Conservation (phyloP, 805 yeast genomes). For the Spathaspora boniae region DNA sequence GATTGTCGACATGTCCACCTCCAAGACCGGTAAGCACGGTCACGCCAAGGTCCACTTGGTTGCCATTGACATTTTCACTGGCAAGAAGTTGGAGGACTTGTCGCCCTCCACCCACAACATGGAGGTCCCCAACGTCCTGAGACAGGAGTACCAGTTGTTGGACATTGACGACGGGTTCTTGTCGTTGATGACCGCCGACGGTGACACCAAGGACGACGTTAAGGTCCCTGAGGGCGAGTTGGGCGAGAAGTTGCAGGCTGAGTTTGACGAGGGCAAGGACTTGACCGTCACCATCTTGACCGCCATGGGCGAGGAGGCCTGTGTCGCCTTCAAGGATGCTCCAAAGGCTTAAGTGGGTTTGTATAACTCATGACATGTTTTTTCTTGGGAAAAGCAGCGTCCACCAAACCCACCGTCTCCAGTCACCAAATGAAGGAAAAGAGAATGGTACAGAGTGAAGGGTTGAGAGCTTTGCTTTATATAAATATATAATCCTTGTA, state of each 20-base stretch:
- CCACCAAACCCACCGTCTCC: too few species aligned
- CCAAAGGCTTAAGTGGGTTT: constrained; percentile 63
- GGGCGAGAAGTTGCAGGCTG: constrained; percentile 88
- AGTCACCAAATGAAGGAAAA: too few species aligned
- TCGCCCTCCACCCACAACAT: constrained; percentile 99
- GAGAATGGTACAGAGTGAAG: background rate
- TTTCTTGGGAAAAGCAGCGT: too few species aligned
- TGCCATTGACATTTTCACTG: constrained; percentile 98
- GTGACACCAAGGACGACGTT: constrained; percentile 99
- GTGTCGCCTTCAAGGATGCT: constrained; percentile 97
- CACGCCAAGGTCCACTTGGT: constrained; percentile 99
- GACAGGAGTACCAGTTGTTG: constrained; percentile 95
- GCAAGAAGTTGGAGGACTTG: constrained; percentile 98
- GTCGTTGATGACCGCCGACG: constrained; percentile 93
- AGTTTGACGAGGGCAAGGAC: constrained; percentile 98
- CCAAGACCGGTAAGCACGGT: constrained; percentile 99
- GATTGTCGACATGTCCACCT: constrained; percentile 99
- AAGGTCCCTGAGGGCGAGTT: constrained; percentile 97
- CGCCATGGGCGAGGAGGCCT: constrained; percentile 99
- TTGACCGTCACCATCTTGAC: constrained; percentile 93
- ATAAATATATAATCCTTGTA: background rate
- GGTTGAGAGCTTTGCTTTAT: background rate
- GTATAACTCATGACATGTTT: too few species aligned
- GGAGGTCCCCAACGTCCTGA: constrained; percentile 97
- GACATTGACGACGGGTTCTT: constrained; percentile 98